Evolutionary conservation across 345 rosid genomes (phyloP).

Genomic region (Corymbia maculata): DNA sequence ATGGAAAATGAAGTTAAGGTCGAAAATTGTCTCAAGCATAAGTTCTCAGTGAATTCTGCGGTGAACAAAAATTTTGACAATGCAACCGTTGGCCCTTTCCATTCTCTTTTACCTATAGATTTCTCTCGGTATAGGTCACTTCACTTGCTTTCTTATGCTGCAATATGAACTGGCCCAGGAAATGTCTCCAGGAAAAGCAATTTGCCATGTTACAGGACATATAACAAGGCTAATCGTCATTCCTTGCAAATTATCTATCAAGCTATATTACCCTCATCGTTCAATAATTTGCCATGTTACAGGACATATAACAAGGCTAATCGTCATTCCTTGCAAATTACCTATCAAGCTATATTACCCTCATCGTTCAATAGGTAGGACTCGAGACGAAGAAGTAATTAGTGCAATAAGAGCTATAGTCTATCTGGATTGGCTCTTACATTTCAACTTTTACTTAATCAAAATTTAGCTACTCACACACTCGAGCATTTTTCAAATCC

Average conservation of each 20-base stretch:
- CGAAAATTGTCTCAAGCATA: not conserved
- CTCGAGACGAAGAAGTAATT: not conserved
- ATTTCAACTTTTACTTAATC: not conserved
- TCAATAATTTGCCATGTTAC: no score
- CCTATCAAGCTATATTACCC: not conserved
- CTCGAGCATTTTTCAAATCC: not conserved
- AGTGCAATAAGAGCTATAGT: not conserved
- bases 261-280: not conserved
- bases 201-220: not conserved
- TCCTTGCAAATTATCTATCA: not conserved
- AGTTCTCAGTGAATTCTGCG: not conserved
- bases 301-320: not conserved
- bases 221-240: not conserved
- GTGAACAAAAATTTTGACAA: not conserved
- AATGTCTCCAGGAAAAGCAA: not conserved
- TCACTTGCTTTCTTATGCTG: not conserved
- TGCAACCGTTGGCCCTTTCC: not conserved
- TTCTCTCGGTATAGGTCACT: not conserved
- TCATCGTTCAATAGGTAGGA: not conserved
- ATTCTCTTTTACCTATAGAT: not conserved
- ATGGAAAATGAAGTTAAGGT: not conserved
- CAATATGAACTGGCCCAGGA: not conserved
- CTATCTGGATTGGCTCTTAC: not conserved
- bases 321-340: not conserved
- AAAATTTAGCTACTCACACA: not conserved